Base-by-base conservation (phyloP, 1,284 basidiomycete species). In the Acaromyces ingoldii region DNA sequence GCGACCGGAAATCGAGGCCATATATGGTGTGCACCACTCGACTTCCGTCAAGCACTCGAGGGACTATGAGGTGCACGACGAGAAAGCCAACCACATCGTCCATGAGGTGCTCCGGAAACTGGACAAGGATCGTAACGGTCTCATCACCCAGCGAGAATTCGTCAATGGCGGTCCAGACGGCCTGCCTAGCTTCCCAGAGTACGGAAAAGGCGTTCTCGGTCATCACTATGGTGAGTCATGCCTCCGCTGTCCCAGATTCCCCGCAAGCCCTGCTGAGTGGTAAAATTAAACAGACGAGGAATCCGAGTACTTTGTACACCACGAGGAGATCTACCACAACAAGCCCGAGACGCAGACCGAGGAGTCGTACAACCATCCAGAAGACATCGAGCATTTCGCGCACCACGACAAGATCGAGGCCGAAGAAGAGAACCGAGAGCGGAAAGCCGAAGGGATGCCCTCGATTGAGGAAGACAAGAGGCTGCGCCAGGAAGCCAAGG, bases 331-430 rank as follows among this genome's bases (percentile, higher is more conserved):
- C 76, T 95, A 83, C 80, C 93, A 99, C 79, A 87, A 77, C 53
- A 96, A 91, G 21, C 91, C 91, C 0, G 93, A 98, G 76, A 95
- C 92, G 0, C 93, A 98, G 77, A 91, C 89, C 0, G 92, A 96
- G 72, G 90, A 91, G 65, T 82, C 90, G 0, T 98, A 98, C 78
- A 87, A 76, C 55, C 93, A 99, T 76, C 85, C 89, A 2, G 95
- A 72, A 50, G 74, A 76, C 54, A 63, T 76, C 48, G 88, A 89
- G 65, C 89, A 91, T 72, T 95, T 93, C 72, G 79, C 84, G 53
- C 84, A 89, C 59, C 95, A 99, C 77, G 88, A 88, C 56, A 70
- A 79, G 15, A 96, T 98, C 62, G 95, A 98, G 75, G 81, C 76
- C 10, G 79, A 86, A 67, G 95, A 98, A 77, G 88, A 88, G 33